These are phyloP conservation scores for Esteya vermicola DNA, from an alignment of 2,329 filamentous ascomycete genomes.

Conservation along the genomic window DNA sequence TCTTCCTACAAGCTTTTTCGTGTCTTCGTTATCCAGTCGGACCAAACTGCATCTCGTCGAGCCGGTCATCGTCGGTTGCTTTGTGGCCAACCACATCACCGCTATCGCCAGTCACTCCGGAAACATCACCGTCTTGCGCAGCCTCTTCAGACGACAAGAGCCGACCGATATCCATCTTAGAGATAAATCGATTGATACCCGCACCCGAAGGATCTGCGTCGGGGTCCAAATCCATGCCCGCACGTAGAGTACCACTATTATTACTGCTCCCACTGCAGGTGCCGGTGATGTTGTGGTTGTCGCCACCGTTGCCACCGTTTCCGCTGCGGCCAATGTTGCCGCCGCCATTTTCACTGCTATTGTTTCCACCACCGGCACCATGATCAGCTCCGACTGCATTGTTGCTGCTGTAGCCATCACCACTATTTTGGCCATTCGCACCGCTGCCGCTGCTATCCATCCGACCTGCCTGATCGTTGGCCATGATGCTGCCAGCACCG, in stretches of 20 bases:
- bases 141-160: conserved; percentile 9
- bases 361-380: too few species aligned
- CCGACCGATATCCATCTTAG: conserved; percentile 12
- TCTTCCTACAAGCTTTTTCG: too few species aligned
- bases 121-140: background rate
- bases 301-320: background rate
- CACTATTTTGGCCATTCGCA: too few species aligned
- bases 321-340: background rate
- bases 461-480: too few species aligned
- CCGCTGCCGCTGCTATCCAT: too few species aligned
- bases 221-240: conserved; percentile 6
- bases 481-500: background rate
- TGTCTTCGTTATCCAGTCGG: background rate
- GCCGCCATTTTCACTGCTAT: too few species aligned
- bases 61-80: conserved; percentile 7
- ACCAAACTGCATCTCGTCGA: conserved; percentile 10
- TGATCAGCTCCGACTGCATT: too few species aligned
- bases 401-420: background rate
- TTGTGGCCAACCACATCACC: background rate
- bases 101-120: background rate
- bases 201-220: conserved; percentile 3
- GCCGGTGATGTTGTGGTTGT: background rate
- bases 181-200: conserved; percentile 7
- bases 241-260: background rate
- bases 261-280: background rate